Evolutionary conservation across 1,284 basidiomycete species (phyloP).

Genomic region (Psilocybe mexicana): DNA sequence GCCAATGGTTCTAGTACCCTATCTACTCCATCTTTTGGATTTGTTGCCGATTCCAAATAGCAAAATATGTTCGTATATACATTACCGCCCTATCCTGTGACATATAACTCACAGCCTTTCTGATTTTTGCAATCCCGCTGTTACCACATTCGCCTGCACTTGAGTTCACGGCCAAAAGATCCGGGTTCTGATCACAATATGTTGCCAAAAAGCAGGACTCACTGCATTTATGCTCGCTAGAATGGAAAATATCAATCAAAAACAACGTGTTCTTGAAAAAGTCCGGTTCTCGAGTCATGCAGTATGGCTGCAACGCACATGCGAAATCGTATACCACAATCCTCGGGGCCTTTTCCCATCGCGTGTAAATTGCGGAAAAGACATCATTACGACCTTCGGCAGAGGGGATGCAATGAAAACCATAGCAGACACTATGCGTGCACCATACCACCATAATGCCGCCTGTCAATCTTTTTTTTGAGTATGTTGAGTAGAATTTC

Average conservation of each 20-base stretch:
- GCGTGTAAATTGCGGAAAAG: slow-evolving; percentile 36
- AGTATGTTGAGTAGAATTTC: slow-evolving; percentile 36
- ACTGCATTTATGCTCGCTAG: slow-evolving; percentile 31
- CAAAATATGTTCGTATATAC: slow-evolving; percentile 30
- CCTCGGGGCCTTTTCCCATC: slow-evolving; percentile 33
- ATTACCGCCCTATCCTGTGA: slow-evolving; percentile 24
- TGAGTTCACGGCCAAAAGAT: slow-evolving; percentile 28
- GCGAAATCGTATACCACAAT: slow-evolving; percentile 36
- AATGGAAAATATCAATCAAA: slow-evolving; percentile 33
- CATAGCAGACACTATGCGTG: slow-evolving; percentile 39
- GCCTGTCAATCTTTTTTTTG: slow-evolving; percentile 30
- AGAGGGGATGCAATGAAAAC: slow-evolving; percentile 38
- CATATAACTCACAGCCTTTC: slow-evolving; percentile 35
- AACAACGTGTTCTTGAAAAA: slow-evolving; percentile 33
- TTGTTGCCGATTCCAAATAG: slow-evolving; percentile 28
- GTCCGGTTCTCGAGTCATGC: slow-evolving; percentile 28
- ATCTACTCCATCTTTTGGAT: neutral
- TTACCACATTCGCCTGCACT: slow-evolving; percentile 39
- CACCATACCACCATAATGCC: slow-evolving; percentile 38
- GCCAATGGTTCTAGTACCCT: too few species aligned
- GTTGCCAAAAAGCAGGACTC: slow-evolving; percentile 28
- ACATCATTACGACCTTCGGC: slow-evolving; percentile 40
- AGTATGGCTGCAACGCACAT: slow-evolving; percentile 35
- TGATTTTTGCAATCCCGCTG: slow-evolving; percentile 27
- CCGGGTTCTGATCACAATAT: slow-evolving; percentile 25